These are phyloP conservation scores for Coemansia sp. DNA, from an alignment of 192 early-diverging fungal genomes.

Conservation along the genomic window DNA sequence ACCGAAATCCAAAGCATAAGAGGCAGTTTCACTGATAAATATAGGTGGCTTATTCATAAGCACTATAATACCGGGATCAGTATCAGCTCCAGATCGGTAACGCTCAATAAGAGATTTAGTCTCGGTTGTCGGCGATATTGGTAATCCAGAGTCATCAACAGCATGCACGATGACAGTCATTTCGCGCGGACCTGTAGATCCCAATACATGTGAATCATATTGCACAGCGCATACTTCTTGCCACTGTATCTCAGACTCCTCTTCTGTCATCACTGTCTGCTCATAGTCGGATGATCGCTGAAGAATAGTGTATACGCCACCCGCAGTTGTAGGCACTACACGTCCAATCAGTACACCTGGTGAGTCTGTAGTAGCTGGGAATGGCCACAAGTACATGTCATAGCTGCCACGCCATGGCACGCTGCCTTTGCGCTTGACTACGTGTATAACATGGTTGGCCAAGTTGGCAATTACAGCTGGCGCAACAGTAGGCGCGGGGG, in stretches of 20 bases:
- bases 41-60: conserved; percentile 91
- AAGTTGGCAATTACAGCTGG: background rate
- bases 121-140: background rate
- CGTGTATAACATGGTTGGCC: conserved; percentile 10
- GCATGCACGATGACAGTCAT: conserved; percentile 79
- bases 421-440: conserved; percentile 1
- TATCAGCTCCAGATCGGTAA: conserved; percentile 10
- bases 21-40: conserved; percentile 86
- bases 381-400: conserved; percentile 8
- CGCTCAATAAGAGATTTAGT: conserved; percentile 3
- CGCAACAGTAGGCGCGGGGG: background rate
- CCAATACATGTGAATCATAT: conserved; percentile 86
- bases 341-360: conserved; percentile 15
- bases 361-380: background rate
- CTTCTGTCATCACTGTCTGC: conserved; percentile 3
- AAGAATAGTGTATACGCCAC: conserved; percentile 79
- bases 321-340: conserved; percentile 74
- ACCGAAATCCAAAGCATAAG: conserved; percentile 93
- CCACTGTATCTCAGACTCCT: conserved; percentile 2
- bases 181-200: conserved; percentile 88
- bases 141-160: conserved; percentile 2
- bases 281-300: conserved; percentile 54
- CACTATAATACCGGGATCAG: conserved; percentile 63
- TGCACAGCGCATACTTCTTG: conserved; percentile 57
- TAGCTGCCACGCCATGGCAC: conserved; percentile 4